A percentile compares a stretch with the other conserved stretches of the same genome.
Conservation (phyloP, 2,329 filamentous ascomycete genomes). For the Colletotrichum plurivorum region DNA sequence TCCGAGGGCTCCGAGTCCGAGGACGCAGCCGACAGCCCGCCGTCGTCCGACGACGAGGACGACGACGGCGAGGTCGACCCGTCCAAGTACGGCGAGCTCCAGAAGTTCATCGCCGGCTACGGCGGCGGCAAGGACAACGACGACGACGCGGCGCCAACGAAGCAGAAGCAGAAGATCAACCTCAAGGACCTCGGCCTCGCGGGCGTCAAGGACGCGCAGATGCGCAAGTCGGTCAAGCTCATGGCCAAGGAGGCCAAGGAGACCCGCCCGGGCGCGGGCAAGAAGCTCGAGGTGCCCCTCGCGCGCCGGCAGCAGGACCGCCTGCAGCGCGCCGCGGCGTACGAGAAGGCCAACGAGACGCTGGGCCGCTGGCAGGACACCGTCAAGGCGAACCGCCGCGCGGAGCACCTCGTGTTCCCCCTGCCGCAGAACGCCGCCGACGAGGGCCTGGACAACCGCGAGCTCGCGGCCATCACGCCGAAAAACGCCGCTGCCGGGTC, state of each 20-base stretch:
- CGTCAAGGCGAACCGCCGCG: conserved; percentile 92
- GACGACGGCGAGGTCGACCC: conserved; percentile 64
- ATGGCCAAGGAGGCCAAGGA: conserved; percentile 75
- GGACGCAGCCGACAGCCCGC: conserved; percentile 63
- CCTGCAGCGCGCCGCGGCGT: conserved; percentile 85
- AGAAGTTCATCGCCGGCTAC: conserved; percentile 79
- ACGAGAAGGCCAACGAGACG: conserved; percentile 92
- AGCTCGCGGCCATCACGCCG: conserved; percentile 75
- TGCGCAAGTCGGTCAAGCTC: conserved; percentile 85
- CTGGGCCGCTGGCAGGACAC: conserved; percentile 94
- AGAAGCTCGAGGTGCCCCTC: conserved; percentile 86
- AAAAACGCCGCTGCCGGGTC: conserved; percentile 76
- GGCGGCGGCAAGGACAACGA: conserved; percentile 71
- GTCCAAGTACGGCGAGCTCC: conserved; percentile 74
- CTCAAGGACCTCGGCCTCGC: conserved; percentile 81
- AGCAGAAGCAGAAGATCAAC: conserved; percentile 72
- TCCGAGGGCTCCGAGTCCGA: conserved; percentile 60
- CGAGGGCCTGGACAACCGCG: conserved; percentile 71
- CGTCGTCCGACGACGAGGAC: conserved; percentile 60
- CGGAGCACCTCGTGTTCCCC: conserved; percentile 92
- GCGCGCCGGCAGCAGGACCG: conserved; percentile 89
- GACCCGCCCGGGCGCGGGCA: conserved; percentile 59
- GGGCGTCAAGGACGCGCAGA: conserved; percentile 78
- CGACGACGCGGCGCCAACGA: conserved; percentile 46
- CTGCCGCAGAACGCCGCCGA: conserved; percentile 79